Percentiles rank a stretch among this genome's conserved stretches.
These are phyloP conservation scores for Colletotrichum scovillei DNA, from an alignment of 2,329 filamentous ascomycete genomes.

Conservation along the genomic window DNA sequence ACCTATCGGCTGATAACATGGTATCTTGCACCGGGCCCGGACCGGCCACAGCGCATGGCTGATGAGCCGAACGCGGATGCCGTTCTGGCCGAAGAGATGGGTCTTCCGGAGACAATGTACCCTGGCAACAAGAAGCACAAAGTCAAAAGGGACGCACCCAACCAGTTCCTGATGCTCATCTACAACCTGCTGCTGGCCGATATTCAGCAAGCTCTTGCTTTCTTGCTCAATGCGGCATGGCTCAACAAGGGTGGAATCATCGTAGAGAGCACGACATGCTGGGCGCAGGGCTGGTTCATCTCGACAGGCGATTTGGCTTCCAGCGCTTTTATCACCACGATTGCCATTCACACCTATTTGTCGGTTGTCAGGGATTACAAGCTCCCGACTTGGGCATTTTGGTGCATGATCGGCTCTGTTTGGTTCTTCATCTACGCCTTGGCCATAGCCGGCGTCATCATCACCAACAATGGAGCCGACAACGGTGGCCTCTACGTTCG, in stretches of 20 bases:
- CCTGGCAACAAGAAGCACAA: constrained; percentile 28
- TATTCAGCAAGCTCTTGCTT: constrained; percentile 66
- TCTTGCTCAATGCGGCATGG: constrained; percentile 66
- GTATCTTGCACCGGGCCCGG: constrained; percentile 41
- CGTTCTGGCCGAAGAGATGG: constrained; percentile 35
- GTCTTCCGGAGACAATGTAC: constrained; percentile 41
- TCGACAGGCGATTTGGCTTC: constrained; percentile 67
- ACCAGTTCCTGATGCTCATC: constrained; percentile 70
- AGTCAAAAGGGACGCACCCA: constrained; percentile 43
- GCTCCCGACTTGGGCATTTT: constrained; percentile 57
- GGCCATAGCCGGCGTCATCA: constrained; percentile 16
- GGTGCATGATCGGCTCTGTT: constrained; percentile 50
- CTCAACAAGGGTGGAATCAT: constrained; percentile 58
- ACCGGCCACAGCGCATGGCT: constrained; percentile 43
- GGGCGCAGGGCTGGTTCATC: constrained; percentile 67
- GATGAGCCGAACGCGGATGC: constrained; percentile 45
- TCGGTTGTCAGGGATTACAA: constrained; percentile 62
- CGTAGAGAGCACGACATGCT: constrained; percentile 60
- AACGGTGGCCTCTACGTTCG: constrained; percentile 57
- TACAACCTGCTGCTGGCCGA: constrained; percentile 71
- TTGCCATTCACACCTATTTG: constrained; percentile 68
- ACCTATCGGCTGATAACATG: constrained; percentile 49
- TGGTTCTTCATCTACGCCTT: constrained; percentile 57
- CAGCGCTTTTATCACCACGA: constrained; percentile 67
- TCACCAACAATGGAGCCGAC: constrained; percentile 23